Conservation (phyloP, 495 filamentous ascomycete genomes). For the Xylaria venustula region DNA sequence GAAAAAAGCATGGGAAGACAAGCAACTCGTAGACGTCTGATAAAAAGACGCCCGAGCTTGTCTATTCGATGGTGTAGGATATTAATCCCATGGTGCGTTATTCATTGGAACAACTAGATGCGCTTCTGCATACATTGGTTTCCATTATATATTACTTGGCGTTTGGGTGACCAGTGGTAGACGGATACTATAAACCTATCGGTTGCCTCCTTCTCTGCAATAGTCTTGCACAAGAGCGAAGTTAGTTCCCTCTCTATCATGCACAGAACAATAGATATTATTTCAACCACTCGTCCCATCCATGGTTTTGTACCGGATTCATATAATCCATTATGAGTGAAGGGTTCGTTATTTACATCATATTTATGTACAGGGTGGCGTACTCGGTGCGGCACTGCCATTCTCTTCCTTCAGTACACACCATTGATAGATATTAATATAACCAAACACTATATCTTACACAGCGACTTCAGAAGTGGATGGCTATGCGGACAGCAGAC, state of each 20-base stretch:
- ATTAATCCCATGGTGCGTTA: neutral
- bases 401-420: no score
- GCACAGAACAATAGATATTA: neutral
- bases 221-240: neutral
- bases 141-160: neutral
- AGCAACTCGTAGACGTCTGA: constrained; percentile 39
- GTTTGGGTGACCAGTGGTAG: neutral
- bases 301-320: no score
- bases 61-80: neutral
- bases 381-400: no score
- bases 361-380: no score
- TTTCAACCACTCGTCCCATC: neutral
- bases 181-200: no score
- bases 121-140: neutral
- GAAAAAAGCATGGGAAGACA: constrained; percentile 59
- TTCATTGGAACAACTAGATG: neutral
- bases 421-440: no score
- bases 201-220: neutral
- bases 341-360: no score
- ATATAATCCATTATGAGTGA: no score
- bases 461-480: neutral
- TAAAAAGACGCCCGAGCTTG: constrained; percentile 12
- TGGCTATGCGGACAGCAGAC: neutral
- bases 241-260: neutral
- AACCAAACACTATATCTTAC: no score